Evolutionary conservation across 306 rosid species (phyloP).

Genomic region (Quercus parvula): DNA sequence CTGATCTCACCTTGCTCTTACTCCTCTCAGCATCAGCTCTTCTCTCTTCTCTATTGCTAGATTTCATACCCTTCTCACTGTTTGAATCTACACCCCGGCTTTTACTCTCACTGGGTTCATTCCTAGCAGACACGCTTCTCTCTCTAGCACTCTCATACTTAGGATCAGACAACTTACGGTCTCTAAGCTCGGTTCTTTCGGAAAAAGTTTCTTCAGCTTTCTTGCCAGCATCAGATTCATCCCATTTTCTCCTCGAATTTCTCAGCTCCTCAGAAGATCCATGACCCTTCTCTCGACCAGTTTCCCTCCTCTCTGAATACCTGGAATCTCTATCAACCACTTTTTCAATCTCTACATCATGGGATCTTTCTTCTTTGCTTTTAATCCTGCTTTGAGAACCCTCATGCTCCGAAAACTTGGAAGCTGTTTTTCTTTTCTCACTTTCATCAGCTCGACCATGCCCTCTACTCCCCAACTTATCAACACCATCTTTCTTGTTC

Average conservation of each 20-base stretch:
- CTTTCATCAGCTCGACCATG: slow-evolving; percentile 39
- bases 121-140: slow-evolving; percentile 56
- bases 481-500: slow-evolving; percentile 58
- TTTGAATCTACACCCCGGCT: slow-evolving; percentile 45
- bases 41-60: slow-evolving; percentile 62
- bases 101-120: slow-evolving; percentile 67
- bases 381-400: slow-evolving; percentile 50
- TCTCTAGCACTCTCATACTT: slow-evolving; percentile 63
- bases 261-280: slow-evolving; percentile 65
- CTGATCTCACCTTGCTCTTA: slow-evolving; percentile 66
- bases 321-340: slow-evolving; percentile 55
- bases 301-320: slow-evolving; percentile 60
- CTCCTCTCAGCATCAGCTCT: slow-evolving; percentile 68
- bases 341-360: slow-evolving; percentile 47
- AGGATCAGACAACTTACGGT: slow-evolving; percentile 51
- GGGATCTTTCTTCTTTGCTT: slow-evolving; percentile 50
- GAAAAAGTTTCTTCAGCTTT: slow-evolving; percentile 44
- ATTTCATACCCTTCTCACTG: slow-evolving; percentile 50
- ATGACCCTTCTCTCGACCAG: slow-evolving; percentile 63
- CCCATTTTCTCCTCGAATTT: slow-evolving; percentile 93
- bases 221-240: slow-evolving; percentile 59
- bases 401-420: slow-evolving; percentile 49
- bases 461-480: slow-evolving; percentile 44
- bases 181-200: slow-evolving; percentile 55
- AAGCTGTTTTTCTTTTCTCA: slow-evolving; percentile 50